A percentile compares a stretch with the other conserved stretches of the same genome.
Evolutionary conservation across 2,329 filamentous ascomycete species (phyloP).

Genomic region (Diplodia sapinea): DNA sequence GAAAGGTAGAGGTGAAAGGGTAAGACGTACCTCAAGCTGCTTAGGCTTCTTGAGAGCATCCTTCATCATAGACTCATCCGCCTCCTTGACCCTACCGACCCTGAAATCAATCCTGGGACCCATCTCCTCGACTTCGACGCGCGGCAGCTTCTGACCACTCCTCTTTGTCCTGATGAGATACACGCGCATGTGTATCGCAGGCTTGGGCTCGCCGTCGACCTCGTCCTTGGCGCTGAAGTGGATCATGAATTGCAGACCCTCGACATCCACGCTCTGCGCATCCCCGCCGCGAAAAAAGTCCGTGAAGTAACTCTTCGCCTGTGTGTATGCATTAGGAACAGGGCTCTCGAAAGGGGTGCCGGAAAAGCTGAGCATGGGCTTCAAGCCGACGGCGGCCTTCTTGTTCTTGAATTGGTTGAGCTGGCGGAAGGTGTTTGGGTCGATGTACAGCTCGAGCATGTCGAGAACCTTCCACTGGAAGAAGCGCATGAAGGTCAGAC

Average conservation of each 20-base stretch:
- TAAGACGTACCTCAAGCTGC: conserved; percentile 63
- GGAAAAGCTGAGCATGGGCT: conserved; percentile 90
- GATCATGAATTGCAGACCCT: conserved; percentile 90
- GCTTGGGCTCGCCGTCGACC: conserved; percentile 50
- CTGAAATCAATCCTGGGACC: conserved; percentile 92
- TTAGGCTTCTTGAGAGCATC: conserved; percentile 87
- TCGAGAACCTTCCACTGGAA: conserved; percentile 89
- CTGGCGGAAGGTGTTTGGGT: conserved; percentile 72
- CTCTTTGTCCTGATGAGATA: conserved; percentile 88
- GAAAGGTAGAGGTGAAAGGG: background rate
- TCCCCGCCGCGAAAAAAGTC: conserved; percentile 91
- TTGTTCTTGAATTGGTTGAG: conserved; percentile 74
- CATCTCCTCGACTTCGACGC: conserved; percentile 94
- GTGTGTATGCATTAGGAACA: conserved; percentile 77
- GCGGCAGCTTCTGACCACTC: conserved; percentile 83
- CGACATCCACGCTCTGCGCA: conserved; percentile 85
- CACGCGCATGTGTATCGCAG: conserved; percentile 69
- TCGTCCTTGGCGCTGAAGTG: conserved; percentile 74
- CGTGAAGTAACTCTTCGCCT: conserved; percentile 83
- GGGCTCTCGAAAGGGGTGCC: conserved; percentile 87
- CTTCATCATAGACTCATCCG: conserved; percentile 81
- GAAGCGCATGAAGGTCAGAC: conserved; percentile 79
- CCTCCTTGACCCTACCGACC: conserved; percentile 78
- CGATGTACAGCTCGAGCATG: conserved; percentile 89
- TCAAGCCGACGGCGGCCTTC: conserved; percentile 73